Conservation (phyloP, 2,329 filamentous ascomycete species). For the Trichocomaceae sp. region DNA sequence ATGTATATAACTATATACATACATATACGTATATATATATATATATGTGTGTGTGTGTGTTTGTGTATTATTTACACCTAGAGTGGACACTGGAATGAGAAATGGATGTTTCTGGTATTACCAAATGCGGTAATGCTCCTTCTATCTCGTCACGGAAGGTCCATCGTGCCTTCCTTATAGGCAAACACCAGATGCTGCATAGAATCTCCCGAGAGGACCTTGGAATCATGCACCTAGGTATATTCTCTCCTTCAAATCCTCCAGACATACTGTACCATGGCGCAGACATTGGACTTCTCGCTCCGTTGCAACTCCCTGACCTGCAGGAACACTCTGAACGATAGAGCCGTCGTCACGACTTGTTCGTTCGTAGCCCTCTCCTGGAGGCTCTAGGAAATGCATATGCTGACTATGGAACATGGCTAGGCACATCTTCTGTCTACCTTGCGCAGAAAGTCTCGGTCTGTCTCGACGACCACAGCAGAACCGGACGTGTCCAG, state of each 20-base stretch:
- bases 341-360: conserved; percentile 75
- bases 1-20: neutral
- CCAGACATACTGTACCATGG: conserved; percentile 6
- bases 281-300: conserved; percentile 59
- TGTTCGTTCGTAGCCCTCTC: conserved; percentile 59
- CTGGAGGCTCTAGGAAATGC: neutral
- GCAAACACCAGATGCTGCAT: neutral
- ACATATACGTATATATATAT: neutral
- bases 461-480: conserved; percentile 54
- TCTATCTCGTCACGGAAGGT: neutral
- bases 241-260: neutral
- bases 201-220: neutral
- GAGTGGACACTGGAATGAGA: no score
- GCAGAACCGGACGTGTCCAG: conserved; percentile 61
- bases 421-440: conserved; percentile 75
- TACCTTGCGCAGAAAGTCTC: conserved; percentile 60
- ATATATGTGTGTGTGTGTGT: no score
- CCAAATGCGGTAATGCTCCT: neutral
- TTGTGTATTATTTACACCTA: no score
- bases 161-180: neutral
- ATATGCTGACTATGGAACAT: neutral
- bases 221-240: neutral
- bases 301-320: conserved; percentile 74
- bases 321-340: conserved; percentile 63
- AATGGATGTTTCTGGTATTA: neutral